A percentile compares a stretch with the other conserved stretches of the same genome.
Conservation (phyloP, 352 stramenopile genomes). For the Thraustochytrium striatum region DNA sequence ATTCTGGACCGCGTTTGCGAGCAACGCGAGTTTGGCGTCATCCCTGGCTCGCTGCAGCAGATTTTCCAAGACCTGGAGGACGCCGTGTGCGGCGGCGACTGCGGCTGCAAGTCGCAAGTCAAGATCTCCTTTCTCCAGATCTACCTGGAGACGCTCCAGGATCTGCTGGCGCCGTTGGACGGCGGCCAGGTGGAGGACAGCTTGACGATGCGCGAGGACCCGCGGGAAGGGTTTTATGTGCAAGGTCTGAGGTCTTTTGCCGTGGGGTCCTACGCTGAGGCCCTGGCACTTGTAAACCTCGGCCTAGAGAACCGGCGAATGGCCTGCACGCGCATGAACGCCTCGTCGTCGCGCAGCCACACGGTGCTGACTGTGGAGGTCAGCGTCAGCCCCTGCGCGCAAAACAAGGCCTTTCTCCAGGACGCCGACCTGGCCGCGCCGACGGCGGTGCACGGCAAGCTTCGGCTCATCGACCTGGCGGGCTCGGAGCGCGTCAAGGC, state of each 20-base stretch:
- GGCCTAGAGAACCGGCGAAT: constrained; percentile 52
- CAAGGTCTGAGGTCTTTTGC: constrained; percentile 48
- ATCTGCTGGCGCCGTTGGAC: constrained; percentile 48
- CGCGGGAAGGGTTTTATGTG: constrained; percentile 54
- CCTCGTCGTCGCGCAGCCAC: constrained; percentile 52
- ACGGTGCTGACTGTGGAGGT: constrained; percentile 55
- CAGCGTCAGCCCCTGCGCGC: not conserved
- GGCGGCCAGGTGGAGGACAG: not conserved
- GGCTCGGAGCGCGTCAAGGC: constrained; percentile 54
- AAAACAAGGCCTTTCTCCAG: not conserved
- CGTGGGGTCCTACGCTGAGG: constrained; percentile 51
- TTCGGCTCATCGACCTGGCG: constrained; percentile 56
- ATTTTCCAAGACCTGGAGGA: constrained; percentile 43
- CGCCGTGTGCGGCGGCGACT: not conserved
- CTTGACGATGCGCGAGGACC: constrained; percentile 51
- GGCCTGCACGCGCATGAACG: constrained; percentile 52
- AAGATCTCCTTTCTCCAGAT: constrained; percentile 56
- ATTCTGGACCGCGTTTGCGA: constrained; percentile 52
- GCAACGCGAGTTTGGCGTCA: constrained; percentile 46
- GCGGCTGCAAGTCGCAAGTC: constrained; percentile 9
- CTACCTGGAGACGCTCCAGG: constrained; percentile 55
- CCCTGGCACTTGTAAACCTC: constrained; percentile 51
- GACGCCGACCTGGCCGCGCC: too few relatives aligned
- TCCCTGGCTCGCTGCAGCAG: constrained; percentile 51
- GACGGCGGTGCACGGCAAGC: constrained; percentile 16